Evolutionary conservation across 2,329 filamentous ascomycete genomes (phyloP).

Genomic region (Colletotrichum tabaci): DNA sequence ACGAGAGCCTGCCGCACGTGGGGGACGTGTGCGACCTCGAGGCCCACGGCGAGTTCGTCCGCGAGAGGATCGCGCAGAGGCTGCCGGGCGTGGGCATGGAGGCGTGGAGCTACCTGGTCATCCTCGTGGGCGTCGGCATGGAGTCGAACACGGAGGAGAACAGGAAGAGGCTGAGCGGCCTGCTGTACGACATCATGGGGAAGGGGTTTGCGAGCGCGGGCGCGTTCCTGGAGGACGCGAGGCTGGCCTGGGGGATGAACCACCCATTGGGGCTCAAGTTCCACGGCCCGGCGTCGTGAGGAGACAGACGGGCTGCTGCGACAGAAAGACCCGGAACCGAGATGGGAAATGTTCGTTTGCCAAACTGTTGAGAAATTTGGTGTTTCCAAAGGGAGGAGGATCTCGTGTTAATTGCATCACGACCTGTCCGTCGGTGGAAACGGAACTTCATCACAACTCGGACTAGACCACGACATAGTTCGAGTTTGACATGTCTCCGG

Average conservation of each 20-base stretch:
- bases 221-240: conserved; percentile 2
- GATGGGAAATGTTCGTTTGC: too few relatives aligned
- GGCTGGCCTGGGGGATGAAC: conserved; percentile 18
- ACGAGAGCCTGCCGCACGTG: conserved; percentile 21
- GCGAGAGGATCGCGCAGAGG: conserved; percentile 32
- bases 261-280: background rate
- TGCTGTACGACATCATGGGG: background rate
- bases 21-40: conserved; percentile 18
- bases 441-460: too few relatives aligned
- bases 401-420: too few relatives aligned
- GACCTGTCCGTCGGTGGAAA: too few relatives aligned
- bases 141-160: conserved; percentile 10
- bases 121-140: conserved; percentile 20
- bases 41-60: conserved; percentile 3
- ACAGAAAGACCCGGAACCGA: too few relatives aligned
- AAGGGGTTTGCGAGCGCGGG: conserved; percentile 23
- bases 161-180: background rate
- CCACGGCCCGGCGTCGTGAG: background rate
- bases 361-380: too few relatives aligned
- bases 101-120: conserved; percentile 17
- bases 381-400: too few relatives aligned
- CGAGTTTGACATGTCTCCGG: too few relatives aligned
- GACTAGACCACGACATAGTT: too few relatives aligned
- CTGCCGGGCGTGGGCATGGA: conserved; percentile 19
- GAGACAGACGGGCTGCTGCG: background rate